phyloP scores from a whole-genome alignment of 805 yeast genomes.

The Yarrowia porcina region DNA sequence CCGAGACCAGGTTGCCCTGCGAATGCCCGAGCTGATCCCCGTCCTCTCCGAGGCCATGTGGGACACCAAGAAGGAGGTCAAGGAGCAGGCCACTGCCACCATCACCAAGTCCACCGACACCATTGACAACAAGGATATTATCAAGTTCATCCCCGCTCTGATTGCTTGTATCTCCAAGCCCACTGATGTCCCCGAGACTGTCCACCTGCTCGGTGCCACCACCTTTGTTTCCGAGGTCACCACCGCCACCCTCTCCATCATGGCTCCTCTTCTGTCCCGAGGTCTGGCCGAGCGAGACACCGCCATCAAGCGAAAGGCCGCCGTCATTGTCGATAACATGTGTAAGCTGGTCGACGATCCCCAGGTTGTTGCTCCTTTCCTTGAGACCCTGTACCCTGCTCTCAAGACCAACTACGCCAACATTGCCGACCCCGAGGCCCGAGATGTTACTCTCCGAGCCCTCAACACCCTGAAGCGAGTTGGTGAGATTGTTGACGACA shows the following conservation, averaged over 20 bases:
- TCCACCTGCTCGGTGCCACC: conserved; percentile 98
- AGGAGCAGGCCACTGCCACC: conserved; percentile 92
- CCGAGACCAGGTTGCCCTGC: conserved; percentile 90
- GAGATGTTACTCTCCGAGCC: conserved; percentile 97
- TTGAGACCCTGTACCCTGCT: conserved; percentile 92
- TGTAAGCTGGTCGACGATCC: conserved; percentile 99
- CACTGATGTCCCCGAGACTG: conserved; percentile 97
- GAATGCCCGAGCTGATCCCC: conserved; percentile 99
- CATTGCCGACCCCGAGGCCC: conserved; percentile 99
- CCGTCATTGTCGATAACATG: conserved; percentile 99
- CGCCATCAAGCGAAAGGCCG: conserved; percentile 98
- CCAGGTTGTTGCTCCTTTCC: conserved; percentile 99
- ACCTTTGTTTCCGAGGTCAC: conserved; percentile 99
- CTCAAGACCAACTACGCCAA: conserved; percentile 88
- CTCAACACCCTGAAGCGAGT: conserved; percentile 97
- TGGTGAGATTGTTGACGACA: conserved; percentile 91
- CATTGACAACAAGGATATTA: conserved; percentile 99
- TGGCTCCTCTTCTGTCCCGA: conserved; percentile 98
- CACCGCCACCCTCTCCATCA: conserved; percentile 97
- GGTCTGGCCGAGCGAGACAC: conserved; percentile 99
- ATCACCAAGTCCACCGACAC: conserved; percentile 96
- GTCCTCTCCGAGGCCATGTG: conserved; percentile 99
- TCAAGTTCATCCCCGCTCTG: conserved; percentile 96
- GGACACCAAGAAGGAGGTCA: conserved; percentile 99
- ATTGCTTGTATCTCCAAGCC: conserved; percentile 97